Conservation (phyloP, 164 flowering plant genomes). For the Warburgia ugandensis region DNA sequence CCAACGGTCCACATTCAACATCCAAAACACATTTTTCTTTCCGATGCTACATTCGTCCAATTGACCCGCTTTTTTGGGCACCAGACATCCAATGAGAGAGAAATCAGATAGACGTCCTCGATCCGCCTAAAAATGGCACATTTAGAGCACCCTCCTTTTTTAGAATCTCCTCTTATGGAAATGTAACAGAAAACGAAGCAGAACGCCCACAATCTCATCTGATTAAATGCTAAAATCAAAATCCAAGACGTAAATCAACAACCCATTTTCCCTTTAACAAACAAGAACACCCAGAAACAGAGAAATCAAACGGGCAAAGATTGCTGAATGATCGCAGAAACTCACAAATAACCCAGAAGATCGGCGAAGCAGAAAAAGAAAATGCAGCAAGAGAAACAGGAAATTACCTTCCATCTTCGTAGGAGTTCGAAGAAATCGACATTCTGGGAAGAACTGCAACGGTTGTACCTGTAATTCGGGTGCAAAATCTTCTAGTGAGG, state of each 20-base stretch:
- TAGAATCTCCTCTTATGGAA: no score
- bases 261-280: neutral
- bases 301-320: neutral
- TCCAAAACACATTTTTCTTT: no score
- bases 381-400: neutral
- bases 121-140: no score
- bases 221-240: neutral
- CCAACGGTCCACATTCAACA: no score
- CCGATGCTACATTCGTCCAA: no score
- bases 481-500: neutral
- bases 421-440: conserved; percentile 1
- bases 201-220: no score
- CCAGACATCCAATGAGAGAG: no score
- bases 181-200: no score
- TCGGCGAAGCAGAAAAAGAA: neutral
- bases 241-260: neutral
- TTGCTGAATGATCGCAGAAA: neutral
- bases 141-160: no score
- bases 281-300: neutral
- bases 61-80: no score
- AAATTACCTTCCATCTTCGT: conserved; percentile 1
- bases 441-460: neutral
- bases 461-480: neutral
- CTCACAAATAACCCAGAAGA: neutral
- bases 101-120: no score